Evolutionary conservation across 2,329 filamentous ascomycete species (phyloP), one percentile per base, ranked within the genome.

Genomic region (Calonectria honghensis): DNA sequence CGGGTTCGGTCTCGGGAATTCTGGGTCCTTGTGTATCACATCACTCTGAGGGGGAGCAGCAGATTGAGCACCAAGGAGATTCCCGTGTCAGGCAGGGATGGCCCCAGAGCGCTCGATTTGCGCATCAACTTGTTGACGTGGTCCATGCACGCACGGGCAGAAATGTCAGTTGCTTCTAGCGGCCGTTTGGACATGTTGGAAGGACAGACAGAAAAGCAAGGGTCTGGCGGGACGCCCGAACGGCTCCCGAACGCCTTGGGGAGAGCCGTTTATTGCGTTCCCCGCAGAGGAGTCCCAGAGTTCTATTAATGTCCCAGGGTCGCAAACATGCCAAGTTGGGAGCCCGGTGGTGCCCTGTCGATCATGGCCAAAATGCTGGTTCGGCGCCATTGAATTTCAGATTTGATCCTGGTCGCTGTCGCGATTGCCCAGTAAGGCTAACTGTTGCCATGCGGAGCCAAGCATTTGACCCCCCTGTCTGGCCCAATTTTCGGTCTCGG

Each of bases 401-500:
- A 20, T 39, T 9, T 5, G 13, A 41, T 24, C 57, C 35, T 20
- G 57, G 57, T 63, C 41, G 41, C n/a, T 29, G 45, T 65, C 29
- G 35, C 18, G 39, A 50, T 50, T 48, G 61, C 61, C 61, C 61
- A n/a, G 61, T 65, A 50, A 35, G 52, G 51, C 20, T 69, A 27
- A 20, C 7, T 29, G 6, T 24, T 27, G 9, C 20, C 29, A 20
- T 64, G 18, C 31, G 65, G 16, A 37, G 6, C 32, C 50, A 16
- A 37, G 41, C n/a, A 16, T 7, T 50, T 24, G 27, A 24, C 24
- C 27, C 51, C 51, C 66, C 10, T 7, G 57, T 61, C 13, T 59
- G 37, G 57, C 35, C 24, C 35, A 41, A 0, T 24, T 41, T 45
- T 70, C 68, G 68, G 68, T 70, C 68, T 63, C 68, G 68, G 57